These are phyloP conservation scores for Cyberlindnera americana DNA, from an alignment of 805 yeast species.

Conservation along the genomic window DNA sequence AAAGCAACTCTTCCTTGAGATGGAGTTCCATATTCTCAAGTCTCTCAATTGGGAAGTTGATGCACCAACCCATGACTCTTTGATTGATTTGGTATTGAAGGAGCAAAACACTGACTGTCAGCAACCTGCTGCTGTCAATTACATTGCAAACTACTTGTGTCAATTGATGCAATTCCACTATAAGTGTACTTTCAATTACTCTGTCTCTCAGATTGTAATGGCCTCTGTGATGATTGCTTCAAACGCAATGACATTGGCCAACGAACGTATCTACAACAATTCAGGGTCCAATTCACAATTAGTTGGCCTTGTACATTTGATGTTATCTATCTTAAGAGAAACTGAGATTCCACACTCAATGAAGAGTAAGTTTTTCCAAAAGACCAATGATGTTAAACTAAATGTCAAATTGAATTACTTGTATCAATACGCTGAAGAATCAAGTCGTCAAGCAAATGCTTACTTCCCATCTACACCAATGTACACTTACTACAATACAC, in stretches of 20 bases:
- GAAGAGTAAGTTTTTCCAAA: conserved; percentile 42
- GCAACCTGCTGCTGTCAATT: conserved; percentile 40
- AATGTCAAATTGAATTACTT: conserved; percentile 14
- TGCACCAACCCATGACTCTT: conserved; percentile 59
- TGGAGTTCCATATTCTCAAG: conserved; percentile 66
- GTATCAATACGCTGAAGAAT: conserved; percentile 27
- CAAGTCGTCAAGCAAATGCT: conserved; percentile 8
- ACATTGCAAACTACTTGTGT: conserved; percentile 58
- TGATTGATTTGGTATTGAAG: conserved; percentile 52
- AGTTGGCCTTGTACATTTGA: conserved; percentile 21
- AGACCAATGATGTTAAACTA: conserved; percentile 18
- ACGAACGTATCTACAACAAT: conserved; percentile 16
- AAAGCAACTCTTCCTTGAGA: conserved; percentile 53
- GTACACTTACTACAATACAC: conserved; percentile 11
- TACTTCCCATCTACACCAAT: conserved; percentile 24
- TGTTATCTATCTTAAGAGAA: conserved; percentile 19
- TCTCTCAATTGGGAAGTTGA: conserved; percentile 63
- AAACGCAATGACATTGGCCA: conserved; percentile 38
- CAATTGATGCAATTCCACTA: conserved; percentile 65
- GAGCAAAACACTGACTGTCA: conserved; percentile 16
- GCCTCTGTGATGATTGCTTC: conserved; percentile 47
- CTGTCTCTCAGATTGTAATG: conserved; percentile 44
- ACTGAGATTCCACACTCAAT: conserved; percentile 38
- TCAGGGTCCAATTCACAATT: conserved; percentile 25
- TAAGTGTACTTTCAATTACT: conserved; percentile 48